Percentiles rank a stretch among this genome's conserved stretches.
Evolutionary conservation across 805 yeast genomes (phyloP).

Genomic region (Jamesozyma jinghongensis): DNA sequence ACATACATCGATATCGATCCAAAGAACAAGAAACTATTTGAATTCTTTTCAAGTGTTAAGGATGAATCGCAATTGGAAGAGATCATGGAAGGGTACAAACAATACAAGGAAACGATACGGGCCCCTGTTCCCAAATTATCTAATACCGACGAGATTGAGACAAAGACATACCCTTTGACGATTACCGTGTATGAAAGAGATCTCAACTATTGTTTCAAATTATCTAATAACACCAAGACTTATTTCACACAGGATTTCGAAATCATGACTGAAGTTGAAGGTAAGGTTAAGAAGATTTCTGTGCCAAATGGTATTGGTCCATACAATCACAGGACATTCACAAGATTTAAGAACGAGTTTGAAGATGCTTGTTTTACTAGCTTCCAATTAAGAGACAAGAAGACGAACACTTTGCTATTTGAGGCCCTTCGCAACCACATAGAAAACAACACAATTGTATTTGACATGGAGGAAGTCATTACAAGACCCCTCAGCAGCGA

Average conservation of each 20-base stretch:
- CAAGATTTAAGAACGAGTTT: conserved; percentile 3
- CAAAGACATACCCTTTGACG: conserved; percentile 1
- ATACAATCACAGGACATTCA: conserved; percentile 1
- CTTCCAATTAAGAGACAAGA: conserved; percentile 1
- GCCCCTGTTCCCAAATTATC: background rate
- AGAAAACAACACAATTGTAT: background rate
- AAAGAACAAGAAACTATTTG: background rate
- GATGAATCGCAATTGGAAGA: background rate
- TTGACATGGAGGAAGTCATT: conserved; percentile 1
- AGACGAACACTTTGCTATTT: background rate
- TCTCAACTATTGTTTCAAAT: conserved; percentile 3
- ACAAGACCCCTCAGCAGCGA: background rate
- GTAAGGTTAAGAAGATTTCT: background rate
- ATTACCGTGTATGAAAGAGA: conserved; percentile 4
- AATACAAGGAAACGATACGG: background rate
- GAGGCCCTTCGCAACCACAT: background rate
- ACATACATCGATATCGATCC: conserved; percentile 3
- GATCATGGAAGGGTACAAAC: background rate
- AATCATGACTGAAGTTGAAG: background rate
- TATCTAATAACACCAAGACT: conserved; percentile 1
- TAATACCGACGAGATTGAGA: background rate
- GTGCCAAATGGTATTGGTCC: conserved; percentile 6
- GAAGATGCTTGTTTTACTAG: background rate
- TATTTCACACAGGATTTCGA: conserved; percentile 1
- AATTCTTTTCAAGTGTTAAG: conserved; percentile 1